phyloP scores from a whole-genome alignment of 2,329 filamentous ascomycete genomes.

The Beauveria sp. region DNA sequence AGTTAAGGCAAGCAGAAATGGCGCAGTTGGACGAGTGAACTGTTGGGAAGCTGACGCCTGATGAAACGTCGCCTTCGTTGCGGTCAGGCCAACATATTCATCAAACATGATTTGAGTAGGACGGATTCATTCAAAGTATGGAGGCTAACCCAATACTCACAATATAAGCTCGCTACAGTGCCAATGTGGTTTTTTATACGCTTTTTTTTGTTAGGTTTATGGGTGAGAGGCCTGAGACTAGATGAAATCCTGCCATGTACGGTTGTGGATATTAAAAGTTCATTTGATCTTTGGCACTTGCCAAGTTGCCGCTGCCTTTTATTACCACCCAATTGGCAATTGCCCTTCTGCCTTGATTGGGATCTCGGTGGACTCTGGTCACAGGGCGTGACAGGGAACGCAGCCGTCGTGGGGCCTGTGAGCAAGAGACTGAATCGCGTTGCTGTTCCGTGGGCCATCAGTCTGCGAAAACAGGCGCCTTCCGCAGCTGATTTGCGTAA shows the following conservation, averaged over 20 bases:
- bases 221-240: too few species aligned
- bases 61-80: not conserved
- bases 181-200: too few species aligned
- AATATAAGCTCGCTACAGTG: too few species aligned
- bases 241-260: too few species aligned
- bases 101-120: not conserved
- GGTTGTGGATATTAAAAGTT: too few species aligned
- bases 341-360: not conserved
- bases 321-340: too few species aligned
- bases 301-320: too few species aligned
- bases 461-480: not conserved
- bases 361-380: not conserved
- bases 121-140: too few species aligned
- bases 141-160: too few species aligned
- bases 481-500: not conserved
- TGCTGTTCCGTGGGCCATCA: not conserved
- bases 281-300: too few species aligned
- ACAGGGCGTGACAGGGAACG: not conserved
- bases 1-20: not conserved
- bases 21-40: not conserved
- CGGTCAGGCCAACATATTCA: not conserved
- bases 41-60: not conserved
- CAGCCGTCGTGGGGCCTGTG: conserved; percentile 1
- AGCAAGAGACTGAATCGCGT: conserved; percentile 4
- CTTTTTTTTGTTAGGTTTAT: too few species aligned